Conservation (phyloP, 495 filamentous ascomycete species). For the Astrothelium macrocarpum region DNA sequence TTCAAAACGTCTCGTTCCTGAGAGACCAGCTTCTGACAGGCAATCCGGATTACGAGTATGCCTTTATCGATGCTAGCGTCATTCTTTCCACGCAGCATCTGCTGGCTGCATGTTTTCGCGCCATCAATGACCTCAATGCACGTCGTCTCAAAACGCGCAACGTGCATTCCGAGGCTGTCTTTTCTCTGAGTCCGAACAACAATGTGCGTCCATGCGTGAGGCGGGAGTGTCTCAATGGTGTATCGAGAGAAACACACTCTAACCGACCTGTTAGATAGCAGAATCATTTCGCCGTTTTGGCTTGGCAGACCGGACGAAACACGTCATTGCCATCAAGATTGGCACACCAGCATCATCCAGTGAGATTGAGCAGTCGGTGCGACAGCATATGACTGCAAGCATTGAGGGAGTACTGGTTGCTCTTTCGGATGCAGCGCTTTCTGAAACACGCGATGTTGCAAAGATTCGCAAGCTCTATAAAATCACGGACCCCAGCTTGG, state of each 20-base stretch:
- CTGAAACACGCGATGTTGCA: slow-evolving; percentile 48
- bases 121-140: slow-evolving; percentile 55
- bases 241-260: not conserved
- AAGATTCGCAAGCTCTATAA: slow-evolving; percentile 80
- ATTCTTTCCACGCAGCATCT: slow-evolving; percentile 59
- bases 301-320: slow-evolving; percentile 56
- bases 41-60: slow-evolving; percentile 81
- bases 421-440: slow-evolving; percentile 55
- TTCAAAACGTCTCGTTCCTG: slow-evolving; percentile 66
- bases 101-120: slow-evolving; percentile 68
- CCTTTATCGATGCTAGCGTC: slow-evolving; percentile 79
- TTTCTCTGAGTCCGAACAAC: slow-evolving; percentile 69
- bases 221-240: not conserved
- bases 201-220: slow-evolving; percentile 49
- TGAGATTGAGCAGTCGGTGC: slow-evolving; percentile 45
- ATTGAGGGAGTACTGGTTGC: slow-evolving; percentile 53
- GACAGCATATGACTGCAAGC: slow-evolving; percentile 49
- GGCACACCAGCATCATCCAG: slow-evolving; percentile 23
- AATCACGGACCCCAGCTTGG: slow-evolving; percentile 40
- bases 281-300: slow-evolving; percentile 86
- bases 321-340: slow-evolving; percentile 71
- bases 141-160: slow-evolving; percentile 66
- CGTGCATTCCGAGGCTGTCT: slow-evolving; percentile 88
- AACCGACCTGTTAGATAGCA: slow-evolving; percentile 56
- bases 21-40: slow-evolving; percentile 70